A percentile compares a stretch with the other conserved stretches of the same genome.
phyloP scores from a whole-genome alignment of 2,329 filamentous ascomycete genomes.

The Reticulascus tulasneorum region DNA sequence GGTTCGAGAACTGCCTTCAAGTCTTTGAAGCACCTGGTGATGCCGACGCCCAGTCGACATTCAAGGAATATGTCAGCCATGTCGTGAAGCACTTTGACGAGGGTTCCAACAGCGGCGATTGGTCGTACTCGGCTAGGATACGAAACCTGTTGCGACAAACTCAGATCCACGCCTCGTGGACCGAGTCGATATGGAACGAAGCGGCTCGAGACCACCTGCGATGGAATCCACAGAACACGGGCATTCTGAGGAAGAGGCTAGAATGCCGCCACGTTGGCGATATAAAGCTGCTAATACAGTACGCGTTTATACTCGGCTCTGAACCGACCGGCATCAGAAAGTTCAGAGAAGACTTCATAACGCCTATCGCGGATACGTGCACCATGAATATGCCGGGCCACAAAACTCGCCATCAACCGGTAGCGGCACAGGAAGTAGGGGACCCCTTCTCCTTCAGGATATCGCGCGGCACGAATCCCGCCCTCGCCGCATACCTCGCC shows the following conservation, averaged over 20 bases:
- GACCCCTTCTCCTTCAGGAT: constrained; percentile 34
- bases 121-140: constrained; percentile 41
- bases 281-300: constrained; percentile 32
- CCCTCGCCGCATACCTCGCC: constrained; percentile 30
- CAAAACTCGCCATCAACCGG: constrained; percentile 17
- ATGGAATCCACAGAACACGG: constrained; percentile 39
- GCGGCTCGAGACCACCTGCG: constrained; percentile 27
- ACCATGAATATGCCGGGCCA: constrained; percentile 30
- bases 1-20: constrained; percentile 39
- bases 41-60: constrained; percentile 31
- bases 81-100: constrained; percentile 45
- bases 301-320: constrained; percentile 33
- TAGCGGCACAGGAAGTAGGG: constrained; percentile 9
- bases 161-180: constrained; percentile 33
- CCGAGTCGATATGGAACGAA: constrained; percentile 28
- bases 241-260: constrained; percentile 37
- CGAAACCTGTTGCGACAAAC: constrained; percentile 40
- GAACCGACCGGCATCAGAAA: constrained; percentile 21
- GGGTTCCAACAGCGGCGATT: constrained; percentile 32
- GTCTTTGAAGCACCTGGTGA: constrained; percentile 40
- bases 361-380: constrained; percentile 31
- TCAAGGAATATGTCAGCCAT: constrained; percentile 43
- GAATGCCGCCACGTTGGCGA: constrained; percentile 42
- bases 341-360: constrained; percentile 29
- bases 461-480: constrained; percentile 27